Conservation (phyloP, 441 rosid species). For the Rhodomyrtus psidioides region DNA sequence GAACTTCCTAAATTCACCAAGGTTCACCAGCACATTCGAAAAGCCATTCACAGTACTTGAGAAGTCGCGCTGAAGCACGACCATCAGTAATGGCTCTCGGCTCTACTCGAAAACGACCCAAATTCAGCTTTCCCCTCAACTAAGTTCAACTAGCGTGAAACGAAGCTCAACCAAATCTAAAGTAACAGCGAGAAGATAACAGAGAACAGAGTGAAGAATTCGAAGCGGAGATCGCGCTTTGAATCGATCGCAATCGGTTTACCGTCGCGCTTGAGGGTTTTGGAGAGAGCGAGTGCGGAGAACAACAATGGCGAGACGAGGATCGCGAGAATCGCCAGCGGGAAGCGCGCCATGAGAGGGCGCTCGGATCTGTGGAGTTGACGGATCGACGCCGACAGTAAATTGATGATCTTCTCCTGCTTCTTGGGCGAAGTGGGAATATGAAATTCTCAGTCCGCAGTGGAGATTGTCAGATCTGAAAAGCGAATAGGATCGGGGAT, state of each 20-base stretch:
- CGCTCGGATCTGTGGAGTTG: not conserved
- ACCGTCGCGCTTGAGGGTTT: constrained; percentile 84
- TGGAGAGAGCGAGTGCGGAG: constrained; percentile 25
- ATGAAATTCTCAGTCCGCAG: not conserved
- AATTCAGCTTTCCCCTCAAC: not conserved
- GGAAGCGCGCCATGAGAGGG: not conserved
- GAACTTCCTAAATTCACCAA: not conserved
- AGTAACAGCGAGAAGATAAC: not conserved
- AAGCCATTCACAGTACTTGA: not conserved
- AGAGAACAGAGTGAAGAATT: not conserved
- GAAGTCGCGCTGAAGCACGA: not conserved
- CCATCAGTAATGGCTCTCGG: not conserved
- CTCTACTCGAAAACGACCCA: not conserved
- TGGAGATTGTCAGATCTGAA: not conserved
- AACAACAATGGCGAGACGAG: constrained; percentile 24
- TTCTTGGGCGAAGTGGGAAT: not conserved
- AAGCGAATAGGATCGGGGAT: not conserved
- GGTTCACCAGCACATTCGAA: not conserved
- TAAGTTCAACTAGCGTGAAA: not conserved
- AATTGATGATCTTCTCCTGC: not conserved
- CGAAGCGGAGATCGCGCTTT: not conserved
- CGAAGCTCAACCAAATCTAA: not conserved
- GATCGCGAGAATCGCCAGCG: constrained; percentile 4
- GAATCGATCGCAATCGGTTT: not conserved
- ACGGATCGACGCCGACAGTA: not conserved